phyloP scores from a whole-genome alignment of 192 early-diverging fungal genomes.

The Podila clonocystis region DNA sequence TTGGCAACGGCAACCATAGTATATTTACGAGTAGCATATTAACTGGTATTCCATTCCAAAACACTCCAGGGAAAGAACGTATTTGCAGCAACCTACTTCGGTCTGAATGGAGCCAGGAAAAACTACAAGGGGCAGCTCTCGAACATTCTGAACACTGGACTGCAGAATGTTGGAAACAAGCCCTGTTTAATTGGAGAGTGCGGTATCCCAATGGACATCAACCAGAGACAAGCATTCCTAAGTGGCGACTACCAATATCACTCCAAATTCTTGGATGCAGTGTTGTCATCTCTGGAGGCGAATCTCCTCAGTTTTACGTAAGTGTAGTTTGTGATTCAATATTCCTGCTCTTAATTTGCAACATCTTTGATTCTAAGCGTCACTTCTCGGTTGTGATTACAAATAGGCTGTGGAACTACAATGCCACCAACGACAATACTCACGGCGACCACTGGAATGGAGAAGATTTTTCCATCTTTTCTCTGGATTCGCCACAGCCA shows the following conservation, averaged over 20 bases:
- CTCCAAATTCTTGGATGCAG: conserved; percentile 81
- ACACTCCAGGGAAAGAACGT: conserved; percentile 72
- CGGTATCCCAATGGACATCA: conserved; percentile 90
- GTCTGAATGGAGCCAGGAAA: conserved; percentile 74
- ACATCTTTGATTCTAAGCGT: background rate
- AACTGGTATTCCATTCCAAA: background rate
- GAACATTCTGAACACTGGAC: conserved; percentile 69
- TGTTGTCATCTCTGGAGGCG: conserved; percentile 75
- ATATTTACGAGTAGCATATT: background rate
- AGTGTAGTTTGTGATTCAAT: conserved; percentile 3
- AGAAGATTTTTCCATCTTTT: conserved; percentile 83
- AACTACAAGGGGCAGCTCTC: conserved; percentile 80
- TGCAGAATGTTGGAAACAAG: conserved; percentile 68
- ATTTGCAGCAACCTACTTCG: conserved; percentile 82
- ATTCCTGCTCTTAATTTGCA: background rate
- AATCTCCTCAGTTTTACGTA: conserved; percentile 83
- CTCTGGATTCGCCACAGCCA: conserved; percentile 51
- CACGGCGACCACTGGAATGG: conserved; percentile 89
- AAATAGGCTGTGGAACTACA: conserved; percentile 84
- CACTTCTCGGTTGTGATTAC: background rate
- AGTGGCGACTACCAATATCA: conserved; percentile 79
- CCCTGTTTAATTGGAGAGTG: conserved; percentile 82
- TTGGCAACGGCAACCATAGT: background rate
- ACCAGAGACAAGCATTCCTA: conserved; percentile 73
- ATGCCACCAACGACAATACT: conserved; percentile 80